Percentiles rank a stretch among this genome's conserved stretches.
phyloP scores from a whole-genome alignment of 2,329 filamentous ascomycete genomes.

The Fusarium solani-melongenae region DNA sequence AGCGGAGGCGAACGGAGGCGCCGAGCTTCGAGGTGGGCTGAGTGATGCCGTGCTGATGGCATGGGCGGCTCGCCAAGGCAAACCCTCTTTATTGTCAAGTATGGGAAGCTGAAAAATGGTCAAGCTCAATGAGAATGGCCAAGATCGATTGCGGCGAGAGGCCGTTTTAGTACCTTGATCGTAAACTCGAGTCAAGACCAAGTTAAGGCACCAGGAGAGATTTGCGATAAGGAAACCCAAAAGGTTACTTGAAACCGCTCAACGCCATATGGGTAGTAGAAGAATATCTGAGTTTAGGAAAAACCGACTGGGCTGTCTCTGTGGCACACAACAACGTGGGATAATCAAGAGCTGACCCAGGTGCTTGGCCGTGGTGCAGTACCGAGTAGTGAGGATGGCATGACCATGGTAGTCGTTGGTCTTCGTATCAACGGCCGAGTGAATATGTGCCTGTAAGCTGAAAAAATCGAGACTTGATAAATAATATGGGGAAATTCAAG shows the following conservation, averaged over 20 bases:
- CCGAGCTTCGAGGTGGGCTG: conserved; percentile 20
- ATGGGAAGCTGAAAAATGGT: neutral
- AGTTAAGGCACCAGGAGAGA: conserved; percentile 20
- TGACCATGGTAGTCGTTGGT: neutral
- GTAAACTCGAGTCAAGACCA: neutral
- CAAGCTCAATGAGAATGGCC: neutral
- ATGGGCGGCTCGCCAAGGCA: neutral
- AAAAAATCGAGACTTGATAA: neutral
- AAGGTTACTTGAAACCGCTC: neutral
- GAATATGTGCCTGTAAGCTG: neutral
- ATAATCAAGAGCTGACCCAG: neutral
- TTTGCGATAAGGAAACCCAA: neutral
- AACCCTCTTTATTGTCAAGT: neutral
- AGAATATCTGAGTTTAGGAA: neutral
- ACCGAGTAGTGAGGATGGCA: neutral
- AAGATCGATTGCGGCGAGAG: conserved; percentile 9
- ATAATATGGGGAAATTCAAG: neutral
- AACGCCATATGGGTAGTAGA: neutral
- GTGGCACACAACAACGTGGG: neutral
- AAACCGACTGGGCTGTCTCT: neutral
- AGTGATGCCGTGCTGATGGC: neutral
- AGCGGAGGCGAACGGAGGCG: conserved; percentile 34
- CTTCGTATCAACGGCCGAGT: neutral
- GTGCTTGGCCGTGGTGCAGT: neutral
- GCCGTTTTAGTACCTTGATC: conserved; percentile 1